A percentile compares a stretch with the other conserved stretches of the same genome.
Conservation (phyloP, 2,329 filamentous ascomycete species). For the Aureobasidium lini region DNA sequence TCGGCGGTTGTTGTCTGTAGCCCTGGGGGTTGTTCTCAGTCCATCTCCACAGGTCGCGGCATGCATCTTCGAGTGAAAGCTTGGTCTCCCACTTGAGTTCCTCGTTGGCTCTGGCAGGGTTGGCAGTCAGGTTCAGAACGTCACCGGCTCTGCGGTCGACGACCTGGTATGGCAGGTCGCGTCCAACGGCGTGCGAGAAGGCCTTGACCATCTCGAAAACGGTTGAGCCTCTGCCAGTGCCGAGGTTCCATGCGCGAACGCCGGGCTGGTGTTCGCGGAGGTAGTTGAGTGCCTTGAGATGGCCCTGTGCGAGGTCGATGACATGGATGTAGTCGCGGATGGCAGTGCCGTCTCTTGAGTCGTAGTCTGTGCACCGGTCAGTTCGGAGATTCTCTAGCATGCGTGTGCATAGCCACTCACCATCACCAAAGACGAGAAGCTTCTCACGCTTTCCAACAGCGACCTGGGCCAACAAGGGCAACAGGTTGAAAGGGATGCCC, state of each 20-base stretch:
- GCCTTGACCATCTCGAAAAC: constrained; percentile 97
- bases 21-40: constrained; percentile 94
- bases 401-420: constrained; percentile 43
- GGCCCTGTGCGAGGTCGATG: constrained; percentile 77
- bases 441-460: constrained; percentile 93
- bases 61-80: constrained; percentile 84
- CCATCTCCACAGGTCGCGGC: constrained; percentile 93
- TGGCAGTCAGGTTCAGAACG: constrained; percentile 89
- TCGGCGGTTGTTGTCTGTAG: constrained; percentile 85
- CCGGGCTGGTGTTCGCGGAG: constrained; percentile 77
- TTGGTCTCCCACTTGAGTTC: constrained; percentile 92
- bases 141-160: constrained; percentile 77
- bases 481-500: constrained; percentile 89
- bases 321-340: constrained; percentile 99
- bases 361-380: constrained; percentile 60
- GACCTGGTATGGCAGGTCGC: constrained; percentile 79
- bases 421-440: constrained; percentile 87
- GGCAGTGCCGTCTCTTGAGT: constrained; percentile 80
- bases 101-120: constrained; percentile 75
- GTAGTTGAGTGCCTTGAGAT: constrained; percentile 84
- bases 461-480: constrained; percentile 90
- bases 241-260: constrained; percentile 92
- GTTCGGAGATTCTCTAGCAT: constrained; percentile 4
- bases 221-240: constrained; percentile 87
- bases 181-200: constrained; percentile 80